Percentiles rank a stretch among this genome's conserved stretches.
These are phyloP conservation scores for Murraya paniculata DNA, from an alignment of 345 rosid species.

Conservation along the genomic window DNA sequence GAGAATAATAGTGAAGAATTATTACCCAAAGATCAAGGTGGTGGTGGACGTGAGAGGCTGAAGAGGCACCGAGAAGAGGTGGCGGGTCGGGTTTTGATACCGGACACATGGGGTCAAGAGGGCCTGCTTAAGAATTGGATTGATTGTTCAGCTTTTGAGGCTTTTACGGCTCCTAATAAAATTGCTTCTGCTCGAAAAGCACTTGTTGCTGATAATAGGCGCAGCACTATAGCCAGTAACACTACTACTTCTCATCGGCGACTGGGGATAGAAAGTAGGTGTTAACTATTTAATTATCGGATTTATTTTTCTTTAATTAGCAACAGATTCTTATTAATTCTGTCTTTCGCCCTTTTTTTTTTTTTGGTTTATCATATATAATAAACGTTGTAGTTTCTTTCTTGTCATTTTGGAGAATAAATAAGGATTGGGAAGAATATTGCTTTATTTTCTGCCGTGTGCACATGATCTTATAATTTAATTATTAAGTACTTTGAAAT, in stretches of 20 bases:
- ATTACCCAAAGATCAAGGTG: neutral
- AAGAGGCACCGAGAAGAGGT: conserved; percentile 61
- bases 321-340: neutral
- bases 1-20: neutral
- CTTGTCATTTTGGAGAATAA: neutral
- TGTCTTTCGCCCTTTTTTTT: neutral
- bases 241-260: conserved; percentile 16
- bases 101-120: conserved; percentile 72
- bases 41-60: conserved; percentile 54
- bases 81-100: conserved; percentile 51
- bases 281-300: conserved; percentile 7
- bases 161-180: conserved; percentile 40
- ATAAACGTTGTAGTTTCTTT: no score
- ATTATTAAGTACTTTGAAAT: no score
- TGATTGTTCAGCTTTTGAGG: conserved; percentile 54
- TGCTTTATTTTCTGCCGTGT: no score
- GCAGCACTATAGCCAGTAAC: conserved; percentile 1
- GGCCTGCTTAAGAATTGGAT: conserved; percentile 61
- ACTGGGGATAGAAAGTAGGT: conserved; percentile 41
- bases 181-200: conserved; percentile 69
- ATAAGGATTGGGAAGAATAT: neutral
- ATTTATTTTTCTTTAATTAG: neutral
- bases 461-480: no score
- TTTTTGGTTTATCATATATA: neutral
- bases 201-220: conserved; percentile 38